Base-by-base conservation (phyloP, 2,329 filamentous ascomycete species). In the Penicillium fuscoglaucum region DNA sequence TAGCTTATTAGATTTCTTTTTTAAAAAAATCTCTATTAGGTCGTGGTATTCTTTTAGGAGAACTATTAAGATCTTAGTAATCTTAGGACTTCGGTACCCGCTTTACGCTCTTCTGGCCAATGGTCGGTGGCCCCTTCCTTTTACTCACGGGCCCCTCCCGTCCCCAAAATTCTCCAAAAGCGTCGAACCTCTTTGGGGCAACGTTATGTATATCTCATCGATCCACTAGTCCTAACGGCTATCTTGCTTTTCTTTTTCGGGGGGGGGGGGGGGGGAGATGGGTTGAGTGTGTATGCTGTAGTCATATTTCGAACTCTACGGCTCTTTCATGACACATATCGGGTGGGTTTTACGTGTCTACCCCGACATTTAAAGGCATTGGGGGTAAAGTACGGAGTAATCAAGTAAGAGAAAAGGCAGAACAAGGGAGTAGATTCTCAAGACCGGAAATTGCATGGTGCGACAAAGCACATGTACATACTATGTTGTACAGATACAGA, bases 201-300 rank as follows among this genome's bases (percentile, higher is more conserved):
- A 21, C 19, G 19, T 21, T 21, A 21, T 21, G 19, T 21, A 57
- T 62, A 48, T 56, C 55, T 52, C 56, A 47, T 49, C 15, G 28
- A 39, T 31, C 41, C 45, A 48, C 39, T 12, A 33, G 28, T 21
- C 13, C 15, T 28, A 47, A 49, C 15, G 37, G 52, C n/a, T 53
- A 55, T 49, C 35, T 48, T n/a, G 31, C 1, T 33, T 29, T 40
- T 44, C 19, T 43, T 19, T 28, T 21, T 47, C 4, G 17, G n/a
- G 13, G 13, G 13, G 29, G n/a, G n/a, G n/a, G 17, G n/a, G 13
- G 13, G 12, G 19, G n/a, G 21, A 13, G 6, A 29, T 19, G n/a
- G n/a, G 6, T 29, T 41, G 12, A 7, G 17, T n/a, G 35, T 41
- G 29, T 29, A 29, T 29, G 28, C 3, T 29, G 28, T 33, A 17